Percentiles rank a stretch among this genome's conserved stretches.
Evolutionary conservation across 768 basidiomycete genomes (phyloP).

Genomic region (Kwoniella sp.): DNA sequence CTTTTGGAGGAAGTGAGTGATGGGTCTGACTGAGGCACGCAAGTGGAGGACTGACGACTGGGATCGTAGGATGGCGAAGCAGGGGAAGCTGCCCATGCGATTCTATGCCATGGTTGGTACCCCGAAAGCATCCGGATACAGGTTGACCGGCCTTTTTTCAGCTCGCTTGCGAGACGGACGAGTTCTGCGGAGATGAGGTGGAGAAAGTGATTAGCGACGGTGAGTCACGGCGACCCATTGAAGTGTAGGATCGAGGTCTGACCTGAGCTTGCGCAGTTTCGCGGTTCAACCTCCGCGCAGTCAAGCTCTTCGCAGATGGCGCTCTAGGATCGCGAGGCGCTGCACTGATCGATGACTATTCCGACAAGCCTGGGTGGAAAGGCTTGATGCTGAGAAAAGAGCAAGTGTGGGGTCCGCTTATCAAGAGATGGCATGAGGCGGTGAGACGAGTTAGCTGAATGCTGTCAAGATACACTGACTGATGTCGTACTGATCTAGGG

Average conservation of each 20-base stretch:
- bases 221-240: too few species aligned
- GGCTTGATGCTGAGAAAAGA: conserved; percentile 67
- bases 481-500: conserved; percentile 44
- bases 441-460: too few species aligned
- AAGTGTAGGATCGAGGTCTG: background rate
- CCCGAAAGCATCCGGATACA: background rate
- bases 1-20: conserved; percentile 63
- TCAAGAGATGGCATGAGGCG: conserved; percentile 64
- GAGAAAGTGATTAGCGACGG: conserved; percentile 55
- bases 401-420: conserved; percentile 57
- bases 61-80: conserved; percentile 61
- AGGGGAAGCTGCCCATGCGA: conserved; percentile 62
- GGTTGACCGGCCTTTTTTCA: background rate
- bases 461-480: background rate
- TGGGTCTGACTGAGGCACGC: background rate
- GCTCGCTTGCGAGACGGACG: conserved; percentile 51
- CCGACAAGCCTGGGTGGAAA: conserved; percentile 63
- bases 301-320: conserved; percentile 59
- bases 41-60: background rate
- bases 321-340: conserved; percentile 91
- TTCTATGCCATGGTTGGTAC: conserved; percentile 49
- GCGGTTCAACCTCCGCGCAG: conserved; percentile 57
- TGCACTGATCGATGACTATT: conserved; percentile 77
- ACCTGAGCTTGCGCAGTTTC: conserved; percentile 51
- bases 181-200: conserved; percentile 65